Conservation (phyloP, 768 basidiomycete genomes). For the Mycena kentingensis region DNA sequence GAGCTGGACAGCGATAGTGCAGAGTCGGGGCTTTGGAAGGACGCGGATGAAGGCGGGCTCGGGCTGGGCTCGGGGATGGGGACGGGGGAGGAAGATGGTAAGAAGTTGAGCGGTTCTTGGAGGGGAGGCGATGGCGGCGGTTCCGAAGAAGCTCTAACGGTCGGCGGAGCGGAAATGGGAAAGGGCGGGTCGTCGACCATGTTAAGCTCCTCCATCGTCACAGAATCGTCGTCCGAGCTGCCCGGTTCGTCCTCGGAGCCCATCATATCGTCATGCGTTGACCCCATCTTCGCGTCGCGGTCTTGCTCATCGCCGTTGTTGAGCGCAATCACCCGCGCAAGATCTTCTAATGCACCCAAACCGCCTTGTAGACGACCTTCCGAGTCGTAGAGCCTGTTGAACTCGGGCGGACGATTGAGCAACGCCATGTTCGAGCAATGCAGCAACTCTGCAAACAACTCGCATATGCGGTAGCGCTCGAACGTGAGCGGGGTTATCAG, state of each 20-base stretch:
- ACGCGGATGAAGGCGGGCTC: neutral
- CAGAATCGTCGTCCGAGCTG: conserved; percentile 72
- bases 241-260: conserved; percentile 66
- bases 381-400: conserved; percentile 71
- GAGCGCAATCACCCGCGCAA: conserved; percentile 81
- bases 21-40: conserved; percentile 29
- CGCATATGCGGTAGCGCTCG: conserved; percentile 94
- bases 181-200: conserved; percentile 65
- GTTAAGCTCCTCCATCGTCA: conserved; percentile 75
- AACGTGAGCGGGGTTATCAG: conserved; percentile 80
- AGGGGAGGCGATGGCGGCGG: conserved; percentile 38
- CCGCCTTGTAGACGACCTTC: conserved; percentile 90
- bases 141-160: conserved; percentile 18
- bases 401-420: conserved; percentile 77
- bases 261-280: conserved; percentile 70
- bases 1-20: conserved; percentile 20
- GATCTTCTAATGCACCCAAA: conserved; percentile 76
- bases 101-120: too few relatives aligned
- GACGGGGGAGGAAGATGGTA: conserved; percentile 30
- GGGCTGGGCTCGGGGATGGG: neutral
- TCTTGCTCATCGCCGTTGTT: conserved; percentile 56
- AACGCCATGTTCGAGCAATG: conserved; percentile 99
- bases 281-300: conserved; percentile 55
- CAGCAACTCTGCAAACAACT: conserved; percentile 93
- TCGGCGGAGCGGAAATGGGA: conserved; percentile 29